Evolutionary conservation across 345 rosid genomes (phyloP).

Genomic region (Camelina laxa): DNA sequence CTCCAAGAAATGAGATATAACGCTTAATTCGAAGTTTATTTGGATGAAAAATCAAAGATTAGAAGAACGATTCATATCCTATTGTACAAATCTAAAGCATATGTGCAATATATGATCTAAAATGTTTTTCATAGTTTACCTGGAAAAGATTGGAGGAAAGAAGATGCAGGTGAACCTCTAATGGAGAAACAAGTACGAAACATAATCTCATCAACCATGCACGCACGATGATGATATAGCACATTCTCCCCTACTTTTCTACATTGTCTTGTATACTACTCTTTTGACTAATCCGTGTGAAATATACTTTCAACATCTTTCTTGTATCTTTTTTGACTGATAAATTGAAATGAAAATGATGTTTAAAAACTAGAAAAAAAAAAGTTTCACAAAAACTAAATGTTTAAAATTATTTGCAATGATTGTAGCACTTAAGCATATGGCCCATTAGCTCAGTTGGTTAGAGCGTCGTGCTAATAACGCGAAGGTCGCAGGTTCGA

Average conservation of each 20-base stretch:
- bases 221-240: not conserved
- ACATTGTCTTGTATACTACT: not conserved
- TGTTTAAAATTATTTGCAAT: fast-evolving
- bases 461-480: conserved; percentile 96
- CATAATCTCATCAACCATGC: not conserved
- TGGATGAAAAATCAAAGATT: not conserved
- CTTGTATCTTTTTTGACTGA: not conserved
- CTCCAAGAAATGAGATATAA: not conserved
- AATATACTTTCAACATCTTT: not conserved
- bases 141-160: conserved; percentile 18
- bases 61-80: not conserved
- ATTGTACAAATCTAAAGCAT: conserved; percentile 10
- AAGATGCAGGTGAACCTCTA: conserved; percentile 21
- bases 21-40: not conserved
- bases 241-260: not conserved
- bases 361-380: too few relatives aligned
- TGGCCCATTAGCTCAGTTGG: conserved; percentile 75
- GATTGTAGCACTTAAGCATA: fast-evolving
- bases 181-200: not conserved
- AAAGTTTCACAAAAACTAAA: not conserved
- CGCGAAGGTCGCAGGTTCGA: conserved; percentile 91
- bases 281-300: conserved; percentile 1
- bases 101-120: not conserved
- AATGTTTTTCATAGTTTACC: conserved; percentile 23
- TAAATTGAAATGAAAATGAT: not conserved